Evolutionary conservation across 345 rosid genomes (phyloP), one percentile per base, ranked within the genome.

Genomic region (Moringa oleifera): DNA sequence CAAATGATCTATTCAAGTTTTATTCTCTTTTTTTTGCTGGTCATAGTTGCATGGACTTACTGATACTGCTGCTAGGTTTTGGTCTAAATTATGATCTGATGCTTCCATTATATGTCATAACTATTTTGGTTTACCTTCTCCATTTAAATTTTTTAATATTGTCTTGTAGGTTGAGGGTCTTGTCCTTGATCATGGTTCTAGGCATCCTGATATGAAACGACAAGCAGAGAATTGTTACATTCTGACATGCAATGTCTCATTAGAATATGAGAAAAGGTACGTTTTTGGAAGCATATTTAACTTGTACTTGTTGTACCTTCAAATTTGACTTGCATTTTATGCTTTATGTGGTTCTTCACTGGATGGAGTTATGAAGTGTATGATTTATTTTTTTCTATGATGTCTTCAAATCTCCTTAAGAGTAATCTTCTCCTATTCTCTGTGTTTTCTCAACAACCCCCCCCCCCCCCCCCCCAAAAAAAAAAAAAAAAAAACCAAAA

Each of bases 161-260:
- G 19, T 33, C 23, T 53, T 51, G 31, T 61, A 94, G 99, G 86
- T 94, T 77, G 96, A 94, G 75, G 99, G 99, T 63, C 92, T 94
- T 67, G 99, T 94, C 51, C 90, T 94, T 61, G 99, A 94, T 65
- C 99, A 94, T 73, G 99, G 97, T 63, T 94, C 99, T 21, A 88
- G 98, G 65, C 98, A 93, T 81, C 98, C 98, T 61, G 98, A 93
- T 70, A 93, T 93, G 98, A 93, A 93, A 78, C 81, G 99, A 15
- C 83, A 91, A 57, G 96, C 97, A 7, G 99, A 94, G 69, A 91
- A 91, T 63, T 94, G 99, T 72, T 77, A 82, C 71, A 94, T 94
- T 67, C 75, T 94, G 75, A 94, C 97, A 19, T 91, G 96, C 81
- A 94, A 94, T 68, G 96, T 91, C 33, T 91, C 99, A 9, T 72